Base-by-base conservation (phyloP, 805 yeast species). In the Candida sakaeoensis region DNA sequence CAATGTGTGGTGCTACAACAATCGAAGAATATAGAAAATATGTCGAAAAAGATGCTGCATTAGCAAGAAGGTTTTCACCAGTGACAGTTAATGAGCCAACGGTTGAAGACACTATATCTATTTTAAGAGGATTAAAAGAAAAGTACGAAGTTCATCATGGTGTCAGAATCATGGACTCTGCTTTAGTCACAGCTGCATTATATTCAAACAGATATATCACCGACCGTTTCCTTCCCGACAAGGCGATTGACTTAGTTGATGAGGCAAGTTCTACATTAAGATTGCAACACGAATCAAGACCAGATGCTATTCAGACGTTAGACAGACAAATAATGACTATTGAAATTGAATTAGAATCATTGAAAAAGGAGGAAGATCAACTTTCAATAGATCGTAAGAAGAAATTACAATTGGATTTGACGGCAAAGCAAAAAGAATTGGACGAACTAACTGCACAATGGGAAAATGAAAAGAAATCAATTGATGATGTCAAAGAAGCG, bases 131-230 rank as follows among this genome's bases (percentile, higher is more conserved):
- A 3, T 72, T 91, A 53, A 90, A 91, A 58, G 98, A 91, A 55
- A 76, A 85, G 46, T 91, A 91, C 58, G 99, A 91, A 57, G 96
- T 91, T 2, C 99, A 91, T 54, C 99, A 91, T 55, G 99, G 99
- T 65, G 99, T 91, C 6, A 77, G 96, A 47, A 87, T 91, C 43
- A 77, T 91, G 3, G 99, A 91, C 57, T 77, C 89, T 36, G 96
- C 99, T 0, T 70, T 91, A 41, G 97, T 91, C 2, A 85, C 96
- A 0, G 96, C 98, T 9, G 96, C 96, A 0, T 81, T 86, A 5
- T 78, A 90, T 55, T 80, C 95, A 35, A 86, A 88, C 55, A 74
- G 99, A 47, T 91, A 91, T 58, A 86, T 91, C 41, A 85, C 95
- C 2, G 97, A 91, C 58, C 67, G 98, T 40, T 89, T 80, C 53